phyloP scores from a whole-genome alignment of 345 rosid genomes.

The Eutrema heterophyllum region DNA sequence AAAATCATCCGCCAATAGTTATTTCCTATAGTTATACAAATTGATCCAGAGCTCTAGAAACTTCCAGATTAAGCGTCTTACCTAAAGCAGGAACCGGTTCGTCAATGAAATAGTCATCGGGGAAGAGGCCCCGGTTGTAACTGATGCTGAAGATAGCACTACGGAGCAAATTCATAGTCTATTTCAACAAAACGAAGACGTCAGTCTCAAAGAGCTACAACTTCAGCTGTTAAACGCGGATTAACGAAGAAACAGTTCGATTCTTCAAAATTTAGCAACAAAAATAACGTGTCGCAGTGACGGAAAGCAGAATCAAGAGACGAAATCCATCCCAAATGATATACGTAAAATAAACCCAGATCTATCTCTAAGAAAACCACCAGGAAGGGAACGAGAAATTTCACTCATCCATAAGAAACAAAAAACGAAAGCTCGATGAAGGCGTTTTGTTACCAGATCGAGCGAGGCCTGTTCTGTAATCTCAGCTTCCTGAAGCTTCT shows the following conservation, averaged over 20 bases:
- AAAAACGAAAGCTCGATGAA: background rate
- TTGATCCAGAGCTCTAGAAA: background rate
- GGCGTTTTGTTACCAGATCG: conserved; percentile 56
- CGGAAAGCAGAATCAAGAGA: background rate
- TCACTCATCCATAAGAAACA: background rate
- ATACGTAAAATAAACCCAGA: background rate
- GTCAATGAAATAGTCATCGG: conserved; percentile 87
- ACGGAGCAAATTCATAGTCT: conserved; percentile 94
- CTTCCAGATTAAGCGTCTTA: conserved; percentile 24
- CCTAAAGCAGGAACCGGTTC: conserved; percentile 96
- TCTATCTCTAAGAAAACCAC: background rate
- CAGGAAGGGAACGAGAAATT: background rate
- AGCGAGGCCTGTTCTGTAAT: conserved; percentile 98
- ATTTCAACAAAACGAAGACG: conserved; percentile 4
- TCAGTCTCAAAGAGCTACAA: background rate
- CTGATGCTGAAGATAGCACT: conserved; percentile 91
- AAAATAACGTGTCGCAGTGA: background rate
- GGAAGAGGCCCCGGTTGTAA: conserved; percentile 97
- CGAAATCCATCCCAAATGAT: background rate
- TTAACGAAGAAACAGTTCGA: conserved; percentile 7
- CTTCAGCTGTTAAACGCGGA: background rate
- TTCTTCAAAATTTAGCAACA: background rate
- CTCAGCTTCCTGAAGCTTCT: conserved; percentile 84
- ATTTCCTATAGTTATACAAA: background rate
- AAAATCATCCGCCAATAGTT: background rate